A percentile compares a stretch with the other conserved stretches of the same genome.
Conservation (phyloP, 352 stramenopile genomes). For the Phytopythium vexans region DNA sequence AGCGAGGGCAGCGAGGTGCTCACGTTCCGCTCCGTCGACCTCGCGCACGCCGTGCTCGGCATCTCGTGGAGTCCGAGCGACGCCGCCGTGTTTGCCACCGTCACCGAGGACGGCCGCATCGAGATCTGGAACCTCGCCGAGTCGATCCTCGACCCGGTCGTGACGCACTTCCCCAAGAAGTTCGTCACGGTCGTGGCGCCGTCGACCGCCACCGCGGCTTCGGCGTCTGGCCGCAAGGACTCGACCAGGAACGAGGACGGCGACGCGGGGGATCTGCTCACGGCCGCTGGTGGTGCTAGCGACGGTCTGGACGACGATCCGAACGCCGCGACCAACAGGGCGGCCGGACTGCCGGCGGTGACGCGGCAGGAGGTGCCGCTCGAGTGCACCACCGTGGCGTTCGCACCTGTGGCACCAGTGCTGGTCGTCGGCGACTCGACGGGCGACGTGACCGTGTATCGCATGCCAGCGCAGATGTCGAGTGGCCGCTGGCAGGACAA, state of each 20-base stretch:
- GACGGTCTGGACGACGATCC: constrained; percentile 4
- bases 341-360: constrained; percentile 4
- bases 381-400: constrained; percentile 70
- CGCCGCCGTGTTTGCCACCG: constrained; percentile 80
- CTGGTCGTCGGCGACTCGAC: constrained; percentile 76
- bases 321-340: constrained; percentile 3
- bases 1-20: constrained; percentile 43
- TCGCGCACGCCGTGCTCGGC: constrained; percentile 76
- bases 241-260: constrained; percentile 11
- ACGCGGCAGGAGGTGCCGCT: constrained; percentile 34
- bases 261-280: constrained; percentile 4
- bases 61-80: constrained; percentile 86
- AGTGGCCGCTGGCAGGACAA: constrained; percentile 6
- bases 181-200: constrained; percentile 15
- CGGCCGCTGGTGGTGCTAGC: constrained; percentile 1
- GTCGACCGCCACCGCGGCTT: background rate
- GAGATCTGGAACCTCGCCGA: constrained; percentile 90
- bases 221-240: constrained; percentile 5
- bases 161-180: constrained; percentile 73
- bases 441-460: constrained; percentile 73
- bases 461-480: constrained; percentile 39
- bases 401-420: constrained; percentile 64
- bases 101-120: constrained; percentile 88
- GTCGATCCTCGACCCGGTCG: constrained; percentile 81
- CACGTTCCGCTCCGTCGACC: constrained; percentile 76